Evolutionary conservation across 345 rosid species (phyloP), one percentile per base, ranked within the genome.

Genomic region (Raphanus sativus): DNA sequence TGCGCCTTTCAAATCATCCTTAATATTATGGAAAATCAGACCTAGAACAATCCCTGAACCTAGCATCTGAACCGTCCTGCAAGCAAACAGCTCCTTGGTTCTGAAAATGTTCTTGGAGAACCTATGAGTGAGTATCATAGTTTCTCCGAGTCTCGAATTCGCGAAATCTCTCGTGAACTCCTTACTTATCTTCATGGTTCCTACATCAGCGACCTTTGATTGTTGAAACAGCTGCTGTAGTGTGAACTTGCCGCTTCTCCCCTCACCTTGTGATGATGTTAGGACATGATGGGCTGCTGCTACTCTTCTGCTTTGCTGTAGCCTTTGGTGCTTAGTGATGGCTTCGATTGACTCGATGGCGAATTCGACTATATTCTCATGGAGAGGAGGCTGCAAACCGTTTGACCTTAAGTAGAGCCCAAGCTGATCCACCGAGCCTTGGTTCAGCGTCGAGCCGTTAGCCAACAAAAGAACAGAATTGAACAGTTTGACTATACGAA

Each of bases 91-190:
- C 86, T 92, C 97, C 79, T 86, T 94, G 66, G 97, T 94, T 73
- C 97, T 75, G 77, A 84, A 88, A 11, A 92, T 92, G 86, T 89
- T 94, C 82, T 90, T 94, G 38, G 97, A 92, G 90, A 95, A 95
- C 70, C 98, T 85, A 62, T 89, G 93, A 2, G 90, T 85, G 68
- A 92, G 97, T 55, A 92, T 84, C 73, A 85, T 9, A 42, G 96
- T 92, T 59, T 95, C 99, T 42, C 58, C 69, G 26, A 92, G 25
- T 68, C 91, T 85, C 1, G 97, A 88, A 73, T 95, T 95, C 3
- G 92, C 88, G 15, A 85, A 95, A 76, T 80, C 85, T 32, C 50
- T 81, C 0, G 82, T 82, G 62, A 82, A 71, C 34, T 87, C 88
- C 2, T 80, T 70, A 2, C 75, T 85, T 5, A 26, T 48, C n/a